Base-by-base conservation (phyloP, 2,329 filamentous ascomycete genomes). In the Aureobasidium sp. region DNA sequence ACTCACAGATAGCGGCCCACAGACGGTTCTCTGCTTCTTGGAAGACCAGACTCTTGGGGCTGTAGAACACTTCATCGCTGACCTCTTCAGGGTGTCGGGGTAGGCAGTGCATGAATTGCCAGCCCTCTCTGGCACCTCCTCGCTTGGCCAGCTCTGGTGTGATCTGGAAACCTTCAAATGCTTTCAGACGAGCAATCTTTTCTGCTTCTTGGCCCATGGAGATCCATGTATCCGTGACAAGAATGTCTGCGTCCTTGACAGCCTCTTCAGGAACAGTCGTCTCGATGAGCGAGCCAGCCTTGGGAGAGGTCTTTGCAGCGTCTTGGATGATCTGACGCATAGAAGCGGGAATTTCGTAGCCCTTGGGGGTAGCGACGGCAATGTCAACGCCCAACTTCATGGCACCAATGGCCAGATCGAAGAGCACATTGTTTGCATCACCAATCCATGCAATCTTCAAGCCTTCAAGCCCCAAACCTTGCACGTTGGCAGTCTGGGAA, bases 71-170 rank as follows among this genome's bases (percentile, higher is more conserved):
- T 71, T 94, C 91, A 70, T 99, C 93, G 62, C 83, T 85, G 37
- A 99, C 94, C 77, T 99, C 94, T 74, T 99, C 93, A 0, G 84
- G 84, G 72, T 99, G 92, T 65, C 94, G 84, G 15, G 94, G 94
- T 63, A 99, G 77, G 74, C 94, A 99, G 79, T 99, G 94, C 94
- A 99, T 97, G 74, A 99, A 99, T 75, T 90, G 91, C 94, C 94
- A 99, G 65, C 83, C 83, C 15, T 88, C 81, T 74, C 94, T 96
- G 45, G 94, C 94, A 22, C 91, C 92, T 47, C 91, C 92, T 54
- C 86, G 82, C 75, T 87, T 83, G 1, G 91, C 93, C 67, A 99
- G 79, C 47, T 94, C 89, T 52, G 86, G 83, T 2, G 93, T 97
- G 70, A 99, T 89, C 73, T 97, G 93, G 76, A 92, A 99, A 15